Evolutionary conservation across 2,329 filamentous ascomycete genomes (phyloP), one percentile per base, ranked within the genome.

Genomic region (Plenodomus lindquistii): DNA sequence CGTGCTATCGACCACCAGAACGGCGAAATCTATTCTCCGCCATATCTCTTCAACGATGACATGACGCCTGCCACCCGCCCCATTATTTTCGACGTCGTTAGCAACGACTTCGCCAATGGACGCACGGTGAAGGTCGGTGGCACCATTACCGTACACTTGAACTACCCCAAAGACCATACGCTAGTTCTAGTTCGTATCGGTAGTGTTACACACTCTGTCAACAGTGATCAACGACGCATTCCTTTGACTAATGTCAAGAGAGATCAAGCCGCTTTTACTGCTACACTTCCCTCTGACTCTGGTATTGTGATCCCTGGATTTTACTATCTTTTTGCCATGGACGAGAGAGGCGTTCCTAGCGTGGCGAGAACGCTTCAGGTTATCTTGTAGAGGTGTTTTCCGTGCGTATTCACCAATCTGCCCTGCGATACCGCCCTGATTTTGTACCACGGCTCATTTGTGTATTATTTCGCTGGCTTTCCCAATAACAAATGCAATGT

Each of bases 141-240:
- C 6, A 39, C 37, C 5, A 19, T 21, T 7, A 39, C 6, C 37
- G 17, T n/a, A n/a, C n/a, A n/a, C n/a, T n/a, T n/a, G n/a, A n/a
- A n/a, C n/a, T n/a, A n/a, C n/a, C n/a, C n/a, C n/a, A n/a, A n/a
- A n/a, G n/a, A n/a, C n/a, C n/a, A n/a, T n/a, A n/a, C n/a, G n/a
- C n/a, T n/a, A n/a, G n/a, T n/a, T n/a, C 58, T 82, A 13, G 65
- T 83, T 34, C 72, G 80, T 7, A 72, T 75, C 41, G 75, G 79
- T 1, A 74, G 70, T 4, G 68, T 69, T 4, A 83, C 81, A 0
- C 80, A 83, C 58, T 75, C 78, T 2, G 73, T 82, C 46, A 80
- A 84, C 56, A 82, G 75, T 0, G 81, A 84, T 60, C 80, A 83
- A 69, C 63, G 81, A 18, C 75, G 80, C 11, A 67, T 83, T 40